Conservation (phyloP, 2,329 filamentous ascomycete genomes). For the Microthyrium microscopicum region DNA sequence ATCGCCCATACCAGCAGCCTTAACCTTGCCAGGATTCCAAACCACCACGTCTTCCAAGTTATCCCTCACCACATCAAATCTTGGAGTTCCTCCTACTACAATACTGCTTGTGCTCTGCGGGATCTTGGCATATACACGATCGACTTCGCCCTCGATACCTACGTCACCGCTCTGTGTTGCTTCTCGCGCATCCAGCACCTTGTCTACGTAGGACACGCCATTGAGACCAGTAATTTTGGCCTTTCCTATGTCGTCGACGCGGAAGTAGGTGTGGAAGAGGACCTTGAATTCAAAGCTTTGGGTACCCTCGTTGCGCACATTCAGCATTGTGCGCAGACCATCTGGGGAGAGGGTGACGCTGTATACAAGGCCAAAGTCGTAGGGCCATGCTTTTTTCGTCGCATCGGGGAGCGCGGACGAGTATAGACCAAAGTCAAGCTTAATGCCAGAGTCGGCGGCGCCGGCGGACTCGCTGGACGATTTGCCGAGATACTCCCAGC, state of each 20-base stretch:
- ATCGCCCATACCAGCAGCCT: conserved; percentile 66
- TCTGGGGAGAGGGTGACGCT: conserved; percentile 69
- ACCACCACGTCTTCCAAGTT: conserved; percentile 79
- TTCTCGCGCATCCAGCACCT: conserved; percentile 49
- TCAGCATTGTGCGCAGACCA: conserved; percentile 62
- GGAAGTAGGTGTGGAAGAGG: conserved; percentile 81
- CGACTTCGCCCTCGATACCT: conserved; percentile 60
- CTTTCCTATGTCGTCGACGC: conserved; percentile 60
- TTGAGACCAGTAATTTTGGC: conserved; percentile 61
- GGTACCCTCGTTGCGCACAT: conserved; percentile 75
- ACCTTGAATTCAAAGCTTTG: conserved; percentile 80
- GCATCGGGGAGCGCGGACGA: conserved; percentile 52
- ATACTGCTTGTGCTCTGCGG: conserved; percentile 48
- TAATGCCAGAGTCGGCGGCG: conserved; percentile 50
- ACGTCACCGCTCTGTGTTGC: conserved; percentile 51
- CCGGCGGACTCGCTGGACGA: conserved; percentile 46
- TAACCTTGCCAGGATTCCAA: conserved; percentile 93
- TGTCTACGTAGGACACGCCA: conserved; percentile 65
- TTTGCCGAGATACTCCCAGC: conserved; percentile 91
- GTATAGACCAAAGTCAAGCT: conserved; percentile 89
- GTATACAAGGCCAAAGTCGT: conserved; percentile 81
- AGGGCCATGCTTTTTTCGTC: conserved; percentile 60
- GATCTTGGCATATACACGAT: conserved; percentile 65
- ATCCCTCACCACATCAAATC: conserved; percentile 64
- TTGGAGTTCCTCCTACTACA: conserved; percentile 42